These are phyloP conservation scores for Coniochaeta sp. DNA, from an alignment of 2,329 filamentous ascomycete species.

Conservation along the genomic window DNA sequence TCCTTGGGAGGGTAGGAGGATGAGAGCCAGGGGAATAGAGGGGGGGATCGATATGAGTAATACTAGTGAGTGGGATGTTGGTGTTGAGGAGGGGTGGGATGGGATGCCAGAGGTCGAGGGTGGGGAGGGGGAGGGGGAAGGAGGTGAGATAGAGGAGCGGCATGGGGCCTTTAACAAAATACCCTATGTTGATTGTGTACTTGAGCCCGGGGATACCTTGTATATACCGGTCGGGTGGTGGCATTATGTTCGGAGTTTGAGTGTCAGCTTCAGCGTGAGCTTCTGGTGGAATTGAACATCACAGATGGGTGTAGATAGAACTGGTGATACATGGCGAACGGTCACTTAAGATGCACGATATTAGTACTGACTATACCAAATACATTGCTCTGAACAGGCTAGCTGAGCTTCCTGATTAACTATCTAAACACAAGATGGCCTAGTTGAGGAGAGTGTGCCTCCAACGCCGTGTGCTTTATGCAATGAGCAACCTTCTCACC, in stretches of 20 bases:
- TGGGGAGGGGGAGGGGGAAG: conserved; percentile 12
- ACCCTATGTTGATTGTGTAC: conserved; percentile 67
- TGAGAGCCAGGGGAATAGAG: conserved; percentile 58
- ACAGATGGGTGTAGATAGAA: too few species aligned
- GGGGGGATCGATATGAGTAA: conserved; percentile 86
- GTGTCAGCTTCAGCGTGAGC: conserved; percentile 86
- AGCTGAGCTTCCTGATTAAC: conserved; percentile 9
- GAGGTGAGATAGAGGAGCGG: conserved; percentile 9
- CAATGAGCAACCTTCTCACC: conserved; percentile 1
- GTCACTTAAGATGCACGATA: too few species aligned
- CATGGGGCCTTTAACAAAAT: conserved; percentile 45
- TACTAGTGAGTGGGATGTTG: conserved; percentile 74
- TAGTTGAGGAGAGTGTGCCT: not conserved
- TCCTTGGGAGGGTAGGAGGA: conserved; percentile 48
- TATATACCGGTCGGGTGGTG: conserved; percentile 96
- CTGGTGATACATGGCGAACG: too few species aligned
- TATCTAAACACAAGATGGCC: not conserved
- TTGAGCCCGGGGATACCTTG: conserved; percentile 75
- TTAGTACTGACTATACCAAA: not conserved
- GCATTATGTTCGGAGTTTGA: conserved; percentile 89
- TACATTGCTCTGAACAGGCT: not conserved
- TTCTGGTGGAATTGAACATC: conserved; percentile 96
- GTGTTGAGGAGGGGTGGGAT: conserved; percentile 59
- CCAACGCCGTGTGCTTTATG: not conserved
- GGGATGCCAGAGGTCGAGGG: conserved; percentile 5